These are phyloP conservation scores for Hevea brasiliensis DNA, from an alignment of 345 rosid species.

Conservation along the genomic window DNA sequence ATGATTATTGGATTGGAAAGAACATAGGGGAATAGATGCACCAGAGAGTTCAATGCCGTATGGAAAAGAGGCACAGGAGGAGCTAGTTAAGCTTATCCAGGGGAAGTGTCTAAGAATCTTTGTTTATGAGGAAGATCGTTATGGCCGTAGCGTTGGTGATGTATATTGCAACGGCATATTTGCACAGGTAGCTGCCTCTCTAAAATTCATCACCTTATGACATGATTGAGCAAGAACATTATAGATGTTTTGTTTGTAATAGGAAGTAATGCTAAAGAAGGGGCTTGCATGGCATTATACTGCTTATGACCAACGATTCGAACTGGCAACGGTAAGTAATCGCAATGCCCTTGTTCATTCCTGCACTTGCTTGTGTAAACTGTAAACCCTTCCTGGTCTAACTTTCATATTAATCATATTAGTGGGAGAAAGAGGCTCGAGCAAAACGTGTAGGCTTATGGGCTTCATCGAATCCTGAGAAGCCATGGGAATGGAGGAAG, in stretches of 20 bases:
- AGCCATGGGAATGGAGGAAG: conserved; percentile 91
- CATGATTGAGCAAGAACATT: background rate
- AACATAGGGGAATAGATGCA: conserved; percentile 82
- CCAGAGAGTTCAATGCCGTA: conserved; percentile 76
- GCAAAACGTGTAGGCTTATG: conserved; percentile 67
- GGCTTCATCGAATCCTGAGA: conserved; percentile 71
- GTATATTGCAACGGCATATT: conserved; percentile 67
- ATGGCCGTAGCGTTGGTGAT: conserved; percentile 72
- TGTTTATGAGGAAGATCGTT: conserved; percentile 62
- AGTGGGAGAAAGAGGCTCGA: conserved; percentile 86
- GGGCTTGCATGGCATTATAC: conserved; percentile 83
- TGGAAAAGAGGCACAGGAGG: conserved; percentile 73
- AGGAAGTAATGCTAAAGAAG: conserved; percentile 82
- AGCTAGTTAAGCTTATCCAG: conserved; percentile 48
- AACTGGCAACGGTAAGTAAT: conserved; percentile 50
- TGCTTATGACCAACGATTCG: conserved; percentile 55
- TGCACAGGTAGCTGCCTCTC: conserved; percentile 41
- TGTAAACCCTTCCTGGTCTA: no score
- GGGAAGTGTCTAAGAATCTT: conserved; percentile 65
- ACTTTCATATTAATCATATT: no score
- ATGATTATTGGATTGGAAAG: conserved; percentile 15
- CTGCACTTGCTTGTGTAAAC: background rate
- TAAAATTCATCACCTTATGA: background rate
- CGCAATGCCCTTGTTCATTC: background rate
- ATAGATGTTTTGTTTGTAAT: background rate